Evolutionary conservation across 2,329 filamentous ascomycete genomes (phyloP), one percentile per base, ranked within the genome.

Genomic region (Drechslerella coelobrocha): DNA sequence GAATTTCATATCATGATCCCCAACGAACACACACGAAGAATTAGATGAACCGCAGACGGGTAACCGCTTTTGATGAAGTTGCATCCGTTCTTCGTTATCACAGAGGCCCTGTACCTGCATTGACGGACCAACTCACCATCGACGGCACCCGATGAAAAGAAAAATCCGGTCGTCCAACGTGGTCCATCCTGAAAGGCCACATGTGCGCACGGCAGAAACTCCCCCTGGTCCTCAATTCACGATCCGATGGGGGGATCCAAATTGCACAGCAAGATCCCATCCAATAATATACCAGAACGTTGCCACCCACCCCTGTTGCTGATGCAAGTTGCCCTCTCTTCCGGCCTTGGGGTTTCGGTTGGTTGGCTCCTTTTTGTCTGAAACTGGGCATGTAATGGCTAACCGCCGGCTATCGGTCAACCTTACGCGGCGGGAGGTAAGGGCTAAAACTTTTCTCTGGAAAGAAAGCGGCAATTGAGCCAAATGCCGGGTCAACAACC

Each of bases 81-180:
- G 37, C 37, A 41, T 41, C 29, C 29, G 29, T 34, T 34, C n/a
- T n/a, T n/a, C n/a, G n/a, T n/a, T n/a, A n/a, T n/a, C n/a, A n/a
- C n/a, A n/a, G n/a, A 31, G 29, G 29, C 29, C 41, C 41, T 23
- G 41, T 19, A 45, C 41, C 41, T 69, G 65, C 65, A 69, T 69
- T 57, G 57, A 57, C 57, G 65, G 19, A 69, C 52, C 65, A 69
- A 57, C 65, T 69, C 65, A 69, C 60, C 65, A 21, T 21, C 41
- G 7, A 34, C 29, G 7, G 29, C 29, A 34, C 29, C 6, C 29
- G 7, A 34, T 7, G 29, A 34, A 34, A 12, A 34, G 12, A 12
- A 34, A n/a, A n/a, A n/a, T n/a, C n/a, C n/a, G n/a, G n/a, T 21
- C 10, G n/a, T 45, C 41, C 52, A 41, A 69, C 65, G 65, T 69